phyloP scores from a whole-genome alignment of 2,329 filamentous ascomycete genomes.

The Aquanectria penicillioides region DNA sequence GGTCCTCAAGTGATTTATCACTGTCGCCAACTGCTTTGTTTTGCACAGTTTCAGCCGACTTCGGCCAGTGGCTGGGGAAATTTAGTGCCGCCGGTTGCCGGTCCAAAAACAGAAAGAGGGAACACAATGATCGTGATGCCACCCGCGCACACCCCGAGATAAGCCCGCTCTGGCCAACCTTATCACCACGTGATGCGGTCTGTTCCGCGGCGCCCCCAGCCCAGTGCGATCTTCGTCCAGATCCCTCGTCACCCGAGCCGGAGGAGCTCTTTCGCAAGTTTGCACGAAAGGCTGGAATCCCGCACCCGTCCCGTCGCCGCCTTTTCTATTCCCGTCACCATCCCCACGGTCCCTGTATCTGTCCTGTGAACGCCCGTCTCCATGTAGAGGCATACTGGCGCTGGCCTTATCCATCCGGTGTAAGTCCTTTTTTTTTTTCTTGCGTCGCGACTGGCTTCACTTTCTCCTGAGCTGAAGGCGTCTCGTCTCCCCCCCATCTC shows the following conservation, averaged over 20 bases:
- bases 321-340: constrained; percentile 26
- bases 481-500: constrained; percentile 22
- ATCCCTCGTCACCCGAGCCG: constrained; percentile 50
- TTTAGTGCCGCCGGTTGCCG: constrained; percentile 28
- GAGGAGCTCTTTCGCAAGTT: constrained; percentile 49
- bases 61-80: constrained; percentile 23
- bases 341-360: constrained; percentile 15
- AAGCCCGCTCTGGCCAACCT: constrained; percentile 28
- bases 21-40: background rate
- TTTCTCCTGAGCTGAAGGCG: constrained; percentile 39
- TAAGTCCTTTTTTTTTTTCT: constrained; percentile 42
- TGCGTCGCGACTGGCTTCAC: constrained; percentile 39
- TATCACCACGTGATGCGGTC: constrained; percentile 50
- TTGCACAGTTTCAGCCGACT: constrained; percentile 29
- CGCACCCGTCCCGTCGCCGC: constrained; percentile 28
- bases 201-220: constrained; percentile 40
- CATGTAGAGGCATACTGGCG: constrained; percentile 49
- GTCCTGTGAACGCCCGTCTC: constrained; percentile 39
- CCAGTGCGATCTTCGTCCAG: constrained; percentile 42
- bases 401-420: constrained; percentile 48
- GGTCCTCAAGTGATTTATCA: too few relatives aligned
- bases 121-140: background rate
- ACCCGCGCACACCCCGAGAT: constrained; percentile 36
- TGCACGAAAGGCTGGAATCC: constrained; percentile 44
- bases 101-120: constrained; percentile 21